Evolutionary conservation across 225 moss, liverwort and hornwort genomes (phyloP).

Genomic region (Asterella californica): DNA sequence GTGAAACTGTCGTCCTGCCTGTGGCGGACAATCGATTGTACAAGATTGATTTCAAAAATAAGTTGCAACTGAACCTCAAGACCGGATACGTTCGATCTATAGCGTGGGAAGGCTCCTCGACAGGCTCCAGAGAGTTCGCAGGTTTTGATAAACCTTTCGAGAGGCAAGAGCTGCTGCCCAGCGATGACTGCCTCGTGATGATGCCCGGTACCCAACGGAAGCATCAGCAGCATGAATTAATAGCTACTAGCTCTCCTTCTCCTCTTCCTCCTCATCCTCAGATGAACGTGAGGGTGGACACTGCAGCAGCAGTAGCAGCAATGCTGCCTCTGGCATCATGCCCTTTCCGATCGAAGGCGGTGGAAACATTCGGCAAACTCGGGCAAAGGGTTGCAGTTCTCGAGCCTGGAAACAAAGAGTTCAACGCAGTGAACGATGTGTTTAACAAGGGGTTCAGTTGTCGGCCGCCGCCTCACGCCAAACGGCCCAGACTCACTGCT

Average conservation of each 20-base stretch:
- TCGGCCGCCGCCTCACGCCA: neutral
- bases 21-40: constrained; percentile 6
- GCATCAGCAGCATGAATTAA: neutral
- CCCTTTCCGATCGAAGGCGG: constrained; percentile 11
- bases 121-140: constrained; percentile 8
- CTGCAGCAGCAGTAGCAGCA: neutral
- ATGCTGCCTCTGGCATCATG: neutral
- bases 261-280: neutral
- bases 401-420: constrained; percentile 15
- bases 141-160: constrained; percentile 16
- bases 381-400: constrained; percentile 22
- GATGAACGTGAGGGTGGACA: neutral
- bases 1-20: constrained; percentile 3
- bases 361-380: constrained; percentile 13
- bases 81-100: constrained; percentile 22
- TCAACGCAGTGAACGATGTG: constrained; percentile 12
- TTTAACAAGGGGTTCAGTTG: constrained; percentile 19
- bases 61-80: constrained; percentile 18
- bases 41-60: constrained; percentile 20
- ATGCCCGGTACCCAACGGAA: neutral
- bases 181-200: constrained; percentile 10
- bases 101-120: constrained; percentile 12
- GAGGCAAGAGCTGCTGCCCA: constrained; percentile 25
- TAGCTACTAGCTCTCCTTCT: neutral
- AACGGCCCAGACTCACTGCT: constrained; percentile 24